A percentile compares a stretch with the other conserved stretches of the same genome.
These are phyloP conservation scores for Penicillium sp. DNA, from an alignment of 2,329 filamentous ascomycete species.

Conservation along the genomic window DNA sequence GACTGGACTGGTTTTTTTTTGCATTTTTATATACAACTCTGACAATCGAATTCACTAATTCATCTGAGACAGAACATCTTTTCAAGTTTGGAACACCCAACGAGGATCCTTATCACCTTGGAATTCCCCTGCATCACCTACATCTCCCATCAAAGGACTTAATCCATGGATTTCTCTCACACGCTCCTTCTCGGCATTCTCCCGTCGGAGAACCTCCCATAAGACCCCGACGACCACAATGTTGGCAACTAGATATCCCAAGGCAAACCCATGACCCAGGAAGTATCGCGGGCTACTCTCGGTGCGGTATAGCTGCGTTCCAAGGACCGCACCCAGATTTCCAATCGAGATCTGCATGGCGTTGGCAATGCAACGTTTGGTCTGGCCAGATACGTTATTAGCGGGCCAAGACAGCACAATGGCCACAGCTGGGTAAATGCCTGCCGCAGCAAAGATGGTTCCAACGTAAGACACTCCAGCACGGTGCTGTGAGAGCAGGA, in stretches of 20 bases:
- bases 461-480: conserved; percentile 32
- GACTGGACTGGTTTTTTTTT: background rate
- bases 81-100: conserved; percentile 63
- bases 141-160: conserved; percentile 37
- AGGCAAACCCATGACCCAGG: conserved; percentile 64
- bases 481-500: conserved; percentile 54
- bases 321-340: conserved; percentile 65
- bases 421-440: conserved; percentile 46
- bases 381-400: conserved; percentile 69
- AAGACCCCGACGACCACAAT: conserved; percentile 53
- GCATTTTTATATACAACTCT: background rate
- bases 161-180: conserved; percentile 43
- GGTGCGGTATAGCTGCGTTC: conserved; percentile 66
- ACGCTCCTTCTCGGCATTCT: conserved; percentile 57
- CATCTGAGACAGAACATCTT: background rate
- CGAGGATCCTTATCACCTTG: conserved; percentile 61
- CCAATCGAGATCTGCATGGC: conserved; percentile 72
- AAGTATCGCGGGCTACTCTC: conserved; percentile 61
- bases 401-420: conserved; percentile 68
- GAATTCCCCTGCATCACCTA: conserved; percentile 54
- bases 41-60: background rate
- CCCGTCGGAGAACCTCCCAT: conserved; percentile 54
- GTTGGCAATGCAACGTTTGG: conserved; percentile 66
- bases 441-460: conserved; percentile 8
- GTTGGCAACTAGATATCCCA: conserved; percentile 63